Evolutionary conservation across 106 monocot genomes (phyloP).

Genomic region (Narthecium ossifragum): DNA sequence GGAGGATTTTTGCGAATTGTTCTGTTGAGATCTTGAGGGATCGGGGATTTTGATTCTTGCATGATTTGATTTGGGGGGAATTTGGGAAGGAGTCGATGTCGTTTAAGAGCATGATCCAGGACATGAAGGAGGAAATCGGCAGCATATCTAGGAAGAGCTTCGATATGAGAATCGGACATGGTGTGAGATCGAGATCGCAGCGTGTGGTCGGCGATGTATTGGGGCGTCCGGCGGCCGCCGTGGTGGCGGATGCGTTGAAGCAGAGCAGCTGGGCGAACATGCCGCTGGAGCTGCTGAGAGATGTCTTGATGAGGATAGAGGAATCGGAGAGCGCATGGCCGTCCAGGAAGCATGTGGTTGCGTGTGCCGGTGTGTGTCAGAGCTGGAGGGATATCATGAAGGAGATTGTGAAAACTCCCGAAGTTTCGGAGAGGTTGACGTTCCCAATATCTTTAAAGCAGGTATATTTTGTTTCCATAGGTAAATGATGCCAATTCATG

Average conservation of each 20-base stretch:
- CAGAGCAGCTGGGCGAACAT: conserved; percentile 63
- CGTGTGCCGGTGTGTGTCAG: conserved; percentile 90
- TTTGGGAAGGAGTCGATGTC: no score
- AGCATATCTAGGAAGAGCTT: conserved; percentile 30
- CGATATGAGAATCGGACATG: conserved; percentile 18
- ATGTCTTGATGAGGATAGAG: conserved; percentile 78
- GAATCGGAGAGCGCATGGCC: conserved; percentile 69
- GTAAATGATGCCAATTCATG: no score
- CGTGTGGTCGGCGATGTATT: conserved; percentile 31
- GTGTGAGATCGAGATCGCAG: conserved; percentile 41
- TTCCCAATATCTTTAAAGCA: conserved; percentile 87
- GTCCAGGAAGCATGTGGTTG: conserved; percentile 60
- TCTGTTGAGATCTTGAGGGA: no score
- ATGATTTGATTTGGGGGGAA: no score
- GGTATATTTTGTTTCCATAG: no score
- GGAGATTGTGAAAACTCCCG: conserved; percentile 77
- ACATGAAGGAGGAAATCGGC: conserved; percentile 27
- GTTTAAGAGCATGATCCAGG: conserved; percentile 28
- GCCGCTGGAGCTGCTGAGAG: conserved; percentile 77
- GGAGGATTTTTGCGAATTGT: no score
- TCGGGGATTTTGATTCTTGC: no score
- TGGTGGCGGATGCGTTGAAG: conserved; percentile 17
- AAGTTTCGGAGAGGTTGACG: conserved; percentile 68
- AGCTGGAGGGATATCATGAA: conserved; percentile 85
- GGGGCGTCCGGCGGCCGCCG: conserved; percentile 2